phyloP scores from a whole-genome alignment of 1,284 basidiomycete species.

The Trichosporon sp. region DNA sequence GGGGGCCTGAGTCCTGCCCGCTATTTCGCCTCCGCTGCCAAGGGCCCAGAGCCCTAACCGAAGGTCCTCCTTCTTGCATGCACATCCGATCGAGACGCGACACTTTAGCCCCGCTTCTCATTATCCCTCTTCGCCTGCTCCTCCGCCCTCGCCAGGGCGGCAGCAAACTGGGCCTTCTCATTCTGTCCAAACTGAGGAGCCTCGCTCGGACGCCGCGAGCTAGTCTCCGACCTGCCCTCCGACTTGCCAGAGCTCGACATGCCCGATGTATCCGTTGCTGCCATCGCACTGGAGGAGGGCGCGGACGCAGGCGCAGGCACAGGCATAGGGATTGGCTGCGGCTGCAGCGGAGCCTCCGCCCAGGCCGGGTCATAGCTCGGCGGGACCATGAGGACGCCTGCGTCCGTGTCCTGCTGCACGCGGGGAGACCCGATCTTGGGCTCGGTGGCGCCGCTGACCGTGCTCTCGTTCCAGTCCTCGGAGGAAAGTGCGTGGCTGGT shows the following conservation, averaged over 20 bases:
- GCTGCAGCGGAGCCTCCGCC: too few species aligned
- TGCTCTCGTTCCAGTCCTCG: background rate
- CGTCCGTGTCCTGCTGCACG: background rate
- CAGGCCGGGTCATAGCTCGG: background rate
- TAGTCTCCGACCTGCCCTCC: too few species aligned
- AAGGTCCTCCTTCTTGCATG: too few species aligned
- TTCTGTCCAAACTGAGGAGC: background rate
- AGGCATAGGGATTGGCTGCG: too few species aligned
- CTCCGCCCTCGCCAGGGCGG: background rate
- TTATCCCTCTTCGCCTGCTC: background rate
- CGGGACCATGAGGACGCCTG: background rate
- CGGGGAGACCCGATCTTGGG: background rate
- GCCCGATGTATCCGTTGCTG: background rate
- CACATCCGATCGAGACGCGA: too few species aligned
- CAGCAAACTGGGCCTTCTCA: background rate
- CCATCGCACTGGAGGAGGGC: background rate
- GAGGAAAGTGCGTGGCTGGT: background rate
- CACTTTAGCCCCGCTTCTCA: background rate
- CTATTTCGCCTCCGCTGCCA: too few species aligned
- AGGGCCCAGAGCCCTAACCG: too few species aligned
- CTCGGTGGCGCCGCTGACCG: background rate
- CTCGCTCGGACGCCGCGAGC: background rate
- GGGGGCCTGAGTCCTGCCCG: too few species aligned
- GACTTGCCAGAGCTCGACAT: background rate
- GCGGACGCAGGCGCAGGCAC: too few species aligned